Evolutionary conservation across 2,329 filamentous ascomycete genomes (phyloP).

Genomic region (Neonectria punicea): DNA sequence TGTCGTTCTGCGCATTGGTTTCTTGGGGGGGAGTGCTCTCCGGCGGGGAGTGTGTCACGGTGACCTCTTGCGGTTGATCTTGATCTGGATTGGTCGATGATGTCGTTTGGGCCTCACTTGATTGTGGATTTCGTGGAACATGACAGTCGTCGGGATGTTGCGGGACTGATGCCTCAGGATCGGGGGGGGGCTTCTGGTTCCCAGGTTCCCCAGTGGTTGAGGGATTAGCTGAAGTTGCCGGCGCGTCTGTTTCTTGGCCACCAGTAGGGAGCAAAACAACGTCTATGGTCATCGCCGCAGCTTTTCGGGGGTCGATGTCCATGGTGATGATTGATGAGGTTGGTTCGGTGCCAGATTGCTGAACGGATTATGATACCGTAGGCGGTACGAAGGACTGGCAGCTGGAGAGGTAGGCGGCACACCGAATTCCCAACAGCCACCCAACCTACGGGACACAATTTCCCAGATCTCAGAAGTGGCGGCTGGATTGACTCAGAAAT

Average conservation of each 20-base stretch:
- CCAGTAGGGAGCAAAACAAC: conserved; percentile 18
- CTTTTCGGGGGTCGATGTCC: conserved; percentile 12
- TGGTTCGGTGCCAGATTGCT: not conserved
- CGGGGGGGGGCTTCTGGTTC: not conserved
- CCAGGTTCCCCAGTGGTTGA: not conserved
- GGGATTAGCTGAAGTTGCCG: not conserved
- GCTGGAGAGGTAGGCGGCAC: not conserved
- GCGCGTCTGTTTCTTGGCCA: not conserved
- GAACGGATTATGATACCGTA: not conserved
- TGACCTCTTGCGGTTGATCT: not conserved
- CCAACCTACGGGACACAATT: not conserved
- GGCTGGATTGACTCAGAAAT: not conserved
- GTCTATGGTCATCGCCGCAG: conserved; percentile 14
- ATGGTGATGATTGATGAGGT: conserved; percentile 9
- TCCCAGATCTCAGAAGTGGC: not conserved
- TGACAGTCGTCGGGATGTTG: conserved; percentile 2
- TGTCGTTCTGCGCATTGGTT: conserved; percentile 5
- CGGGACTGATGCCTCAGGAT: not conserved
- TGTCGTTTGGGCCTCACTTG: not conserved
- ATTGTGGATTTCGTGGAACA: not conserved
- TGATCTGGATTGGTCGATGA: not conserved
- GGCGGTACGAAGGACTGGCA: not conserved
- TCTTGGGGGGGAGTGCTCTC: not conserved
- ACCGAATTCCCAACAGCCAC: conserved; percentile 10
- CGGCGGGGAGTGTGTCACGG: not conserved